phyloP scores from a whole-genome alignment of 768 basidiomycete species.

The Psilocybe tampanensis region DNA sequence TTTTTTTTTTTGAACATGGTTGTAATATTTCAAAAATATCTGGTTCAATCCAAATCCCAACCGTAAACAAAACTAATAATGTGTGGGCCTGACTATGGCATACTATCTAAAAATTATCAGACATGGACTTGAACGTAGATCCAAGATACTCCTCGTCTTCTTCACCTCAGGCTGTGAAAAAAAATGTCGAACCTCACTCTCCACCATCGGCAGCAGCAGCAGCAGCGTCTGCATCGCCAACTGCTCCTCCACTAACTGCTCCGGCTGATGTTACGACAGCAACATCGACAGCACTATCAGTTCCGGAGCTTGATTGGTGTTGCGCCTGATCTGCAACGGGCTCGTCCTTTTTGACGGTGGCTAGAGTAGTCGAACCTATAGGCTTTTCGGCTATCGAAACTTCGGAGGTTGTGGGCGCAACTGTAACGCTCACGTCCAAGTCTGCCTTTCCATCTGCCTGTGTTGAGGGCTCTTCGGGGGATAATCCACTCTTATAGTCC shows the following conservation, averaged over 20 bases:
- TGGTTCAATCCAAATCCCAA: neutral
- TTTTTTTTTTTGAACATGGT: too few relatives aligned
- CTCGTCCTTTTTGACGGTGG: neutral
- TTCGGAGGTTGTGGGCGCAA: neutral
- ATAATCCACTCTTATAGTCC: constrained; percentile 58
- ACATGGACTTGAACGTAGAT: too few relatives aligned
- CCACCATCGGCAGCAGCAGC: constrained; percentile 1
- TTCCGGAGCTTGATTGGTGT: neutral
- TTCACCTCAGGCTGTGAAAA: too few relatives aligned
- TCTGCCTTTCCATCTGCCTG: constrained; percentile 8
- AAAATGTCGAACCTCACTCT: neutral
- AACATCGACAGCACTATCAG: neutral
- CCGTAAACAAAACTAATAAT: neutral
- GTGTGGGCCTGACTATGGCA: neutral
- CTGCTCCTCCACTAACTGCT: constrained; percentile 5
- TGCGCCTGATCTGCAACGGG: neutral
- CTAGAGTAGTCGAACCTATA: neutral
- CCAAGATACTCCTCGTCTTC: too few relatives aligned
- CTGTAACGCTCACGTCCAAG: neutral
- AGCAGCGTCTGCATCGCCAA: constrained; percentile 3
- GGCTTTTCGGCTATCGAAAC: too few relatives aligned
- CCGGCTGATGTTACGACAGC: constrained; percentile 10
- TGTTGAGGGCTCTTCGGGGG: neutral
- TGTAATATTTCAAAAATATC: too few relatives aligned
- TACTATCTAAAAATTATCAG: too few relatives aligned